These are phyloP conservation scores for Pichia sp. DNA, from an alignment of 1,139 yeast genomes.

Conservation along the genomic window DNA sequence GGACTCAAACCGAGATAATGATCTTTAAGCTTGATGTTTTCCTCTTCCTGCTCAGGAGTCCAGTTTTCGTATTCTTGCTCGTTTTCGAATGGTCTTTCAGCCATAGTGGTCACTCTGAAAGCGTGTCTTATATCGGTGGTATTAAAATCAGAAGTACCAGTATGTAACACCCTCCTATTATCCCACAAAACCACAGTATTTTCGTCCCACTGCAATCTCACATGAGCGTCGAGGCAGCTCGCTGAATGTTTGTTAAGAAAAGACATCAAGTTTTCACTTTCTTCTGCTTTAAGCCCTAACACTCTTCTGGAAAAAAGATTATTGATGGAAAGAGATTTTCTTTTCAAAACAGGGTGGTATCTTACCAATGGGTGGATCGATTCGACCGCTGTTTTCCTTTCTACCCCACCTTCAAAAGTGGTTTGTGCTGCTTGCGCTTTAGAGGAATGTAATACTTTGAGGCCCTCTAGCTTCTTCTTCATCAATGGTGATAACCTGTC, in stretches of 20 bases:
- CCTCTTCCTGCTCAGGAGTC: conserved; percentile 36
- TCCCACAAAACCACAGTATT: conserved; percentile 70
- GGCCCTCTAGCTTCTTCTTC: conserved; percentile 50
- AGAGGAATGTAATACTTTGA: conserved; percentile 63
- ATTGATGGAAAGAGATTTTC: conserved; percentile 56
- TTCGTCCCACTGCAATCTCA: conserved; percentile 55
- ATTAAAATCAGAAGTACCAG: conserved; percentile 60
- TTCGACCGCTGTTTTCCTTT: conserved; percentile 55
- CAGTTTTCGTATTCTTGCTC: conserved; percentile 30
- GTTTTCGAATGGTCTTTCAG: conserved; percentile 38
- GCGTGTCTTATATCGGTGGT: conserved; percentile 59
- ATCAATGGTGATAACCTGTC: conserved; percentile 61
- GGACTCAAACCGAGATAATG: conserved; percentile 12
- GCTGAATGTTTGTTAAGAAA: conserved; percentile 51
- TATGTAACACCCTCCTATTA: conserved; percentile 59
- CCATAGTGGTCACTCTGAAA: conserved; percentile 63
- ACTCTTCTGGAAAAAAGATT: conserved; percentile 58
- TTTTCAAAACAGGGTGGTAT: conserved; percentile 63
- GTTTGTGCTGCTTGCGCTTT: conserved; percentile 62
- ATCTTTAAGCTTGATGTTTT: conserved; percentile 21
- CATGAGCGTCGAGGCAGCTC: conserved; percentile 48
- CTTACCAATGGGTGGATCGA: conserved; percentile 65
- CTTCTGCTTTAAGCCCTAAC: conserved; percentile 61
- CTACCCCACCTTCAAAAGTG: conserved; percentile 50
- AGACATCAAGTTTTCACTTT: conserved; percentile 51